Conservation (phyloP, 108 stramenopile species). For the Licmophora abbreviata region DNA sequence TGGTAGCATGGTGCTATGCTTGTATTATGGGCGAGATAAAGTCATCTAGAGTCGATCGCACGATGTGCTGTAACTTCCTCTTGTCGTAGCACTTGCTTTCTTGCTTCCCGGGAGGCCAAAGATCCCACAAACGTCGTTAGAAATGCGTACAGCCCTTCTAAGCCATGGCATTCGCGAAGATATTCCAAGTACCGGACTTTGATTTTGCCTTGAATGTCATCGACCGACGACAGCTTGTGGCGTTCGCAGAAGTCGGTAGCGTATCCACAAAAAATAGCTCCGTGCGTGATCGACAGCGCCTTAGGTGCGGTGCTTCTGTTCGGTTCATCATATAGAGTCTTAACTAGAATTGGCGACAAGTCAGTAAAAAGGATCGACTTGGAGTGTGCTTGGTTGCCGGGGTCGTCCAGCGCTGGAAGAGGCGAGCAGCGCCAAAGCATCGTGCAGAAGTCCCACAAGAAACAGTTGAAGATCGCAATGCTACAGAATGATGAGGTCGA, state of each 20-base stretch:
- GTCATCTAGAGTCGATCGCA: too few relatives aligned
- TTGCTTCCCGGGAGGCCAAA: neutral
- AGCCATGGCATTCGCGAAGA: neutral
- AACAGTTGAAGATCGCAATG: conserved; percentile 7
- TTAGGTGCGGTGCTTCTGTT: neutral
- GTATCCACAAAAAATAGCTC: neutral
- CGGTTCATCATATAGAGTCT: neutral
- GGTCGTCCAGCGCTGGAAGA: neutral
- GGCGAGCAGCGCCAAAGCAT: conserved; percentile 7
- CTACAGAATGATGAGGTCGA: neutral
- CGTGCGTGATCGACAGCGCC: neutral
- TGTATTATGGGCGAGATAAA: too few relatives aligned
- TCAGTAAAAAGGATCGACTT: conserved; percentile 5
- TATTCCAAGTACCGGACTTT: neutral
- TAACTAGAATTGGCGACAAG: neutral
- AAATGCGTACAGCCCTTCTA: neutral
- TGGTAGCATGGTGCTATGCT: too few relatives aligned
- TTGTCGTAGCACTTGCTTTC: too few relatives aligned
- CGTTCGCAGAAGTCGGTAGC: too few relatives aligned
- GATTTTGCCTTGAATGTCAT: neutral
- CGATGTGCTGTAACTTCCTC: too few relatives aligned
- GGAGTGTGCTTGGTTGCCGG: neutral
- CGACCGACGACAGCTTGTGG: neutral
- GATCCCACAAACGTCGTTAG: neutral
- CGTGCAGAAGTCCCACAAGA: conserved; percentile 6